Percentiles rank a stretch among this genome's conserved stretches.
phyloP scores from a whole-genome alignment of 768 basidiomycete species.

The Tulasnella sp. region DNA sequence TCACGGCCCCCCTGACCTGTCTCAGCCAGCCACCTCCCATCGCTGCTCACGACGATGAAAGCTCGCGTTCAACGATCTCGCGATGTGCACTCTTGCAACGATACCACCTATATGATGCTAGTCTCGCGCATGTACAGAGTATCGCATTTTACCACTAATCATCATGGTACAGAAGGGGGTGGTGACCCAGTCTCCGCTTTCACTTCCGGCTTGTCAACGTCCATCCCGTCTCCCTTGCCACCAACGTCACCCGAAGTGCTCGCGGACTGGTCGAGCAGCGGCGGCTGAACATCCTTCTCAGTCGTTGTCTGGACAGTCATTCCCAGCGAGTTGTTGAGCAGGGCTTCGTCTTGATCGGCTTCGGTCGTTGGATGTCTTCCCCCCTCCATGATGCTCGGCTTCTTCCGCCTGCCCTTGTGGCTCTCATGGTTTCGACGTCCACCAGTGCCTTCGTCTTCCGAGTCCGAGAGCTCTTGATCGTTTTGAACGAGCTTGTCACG shows the following conservation, averaged over 20 bases:
- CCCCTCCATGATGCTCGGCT: constrained; percentile 22
- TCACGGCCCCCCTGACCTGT: neutral
- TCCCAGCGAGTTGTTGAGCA: neutral
- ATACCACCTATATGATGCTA: no score
- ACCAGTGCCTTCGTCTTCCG: constrained; percentile 94
- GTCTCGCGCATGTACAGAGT: no score
- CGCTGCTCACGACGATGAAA: neutral
- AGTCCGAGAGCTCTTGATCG: constrained; percentile 90
- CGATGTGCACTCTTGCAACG: neutral
- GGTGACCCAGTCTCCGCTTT: neutral
- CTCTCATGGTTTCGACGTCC: constrained; percentile 57
- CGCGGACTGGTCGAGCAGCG: neutral
- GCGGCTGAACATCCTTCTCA: neutral
- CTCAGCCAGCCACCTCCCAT: neutral
- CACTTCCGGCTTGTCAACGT: neutral
- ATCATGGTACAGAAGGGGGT: neutral
- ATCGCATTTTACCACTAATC: neutral
- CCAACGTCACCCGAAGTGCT: neutral
- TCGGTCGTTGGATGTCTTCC: constrained; percentile 11
- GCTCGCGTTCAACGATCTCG: neutral
- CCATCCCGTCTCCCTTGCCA: neutral
- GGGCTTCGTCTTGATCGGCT: constrained; percentile 9
- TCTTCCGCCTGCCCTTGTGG: constrained; percentile 9
- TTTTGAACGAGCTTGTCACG: constrained; percentile 78
- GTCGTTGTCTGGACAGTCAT: neutral